Conservation (phyloP, 2,329 filamentous ascomycete species). For the Colletotrichum sansevieriae region DNA sequence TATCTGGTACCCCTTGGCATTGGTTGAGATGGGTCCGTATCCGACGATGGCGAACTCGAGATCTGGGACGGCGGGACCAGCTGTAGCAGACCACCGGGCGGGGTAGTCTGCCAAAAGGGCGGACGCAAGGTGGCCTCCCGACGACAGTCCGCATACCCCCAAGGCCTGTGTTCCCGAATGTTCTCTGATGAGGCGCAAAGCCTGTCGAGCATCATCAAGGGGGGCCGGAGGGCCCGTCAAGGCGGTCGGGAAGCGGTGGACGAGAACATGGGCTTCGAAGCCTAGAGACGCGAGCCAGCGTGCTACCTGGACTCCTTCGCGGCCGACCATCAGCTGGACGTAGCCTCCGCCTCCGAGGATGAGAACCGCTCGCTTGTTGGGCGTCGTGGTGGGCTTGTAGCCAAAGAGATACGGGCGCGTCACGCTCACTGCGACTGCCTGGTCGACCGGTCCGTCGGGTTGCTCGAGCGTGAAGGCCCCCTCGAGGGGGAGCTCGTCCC, state of each 20-base stretch:
- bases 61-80: slow-evolving; percentile 36
- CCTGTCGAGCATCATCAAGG: slow-evolving; percentile 43
- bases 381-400: slow-evolving; percentile 39
- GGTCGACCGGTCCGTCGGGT: slow-evolving; percentile 35
- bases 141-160: slow-evolving; percentile 44
- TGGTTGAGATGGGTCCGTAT: slow-evolving; percentile 45
- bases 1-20: slow-evolving; percentile 43
- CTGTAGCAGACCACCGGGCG: slow-evolving; percentile 32
- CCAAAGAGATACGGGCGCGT: slow-evolving; percentile 43
- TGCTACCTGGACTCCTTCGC: slow-evolving; percentile 43
- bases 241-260: slow-evolving; percentile 44
- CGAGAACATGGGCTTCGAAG: slow-evolving; percentile 44
- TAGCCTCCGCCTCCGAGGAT: slow-evolving; percentile 45
- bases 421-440: slow-evolving; percentile 40
- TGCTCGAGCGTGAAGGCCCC: slow-evolving; percentile 42
- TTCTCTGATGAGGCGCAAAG: slow-evolving; percentile 39
- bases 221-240: slow-evolving; percentile 41
- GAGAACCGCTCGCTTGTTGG: slow-evolving; percentile 43
- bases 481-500: slow-evolving; percentile 35
- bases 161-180: slow-evolving; percentile 5
- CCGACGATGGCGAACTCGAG: slow-evolving; percentile 43
- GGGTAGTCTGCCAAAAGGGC: slow-evolving; percentile 44
- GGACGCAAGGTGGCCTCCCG: slow-evolving; percentile 43
- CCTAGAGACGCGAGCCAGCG: slow-evolving; percentile 44
- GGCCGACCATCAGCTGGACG: slow-evolving; percentile 44